Percentiles rank a stretch among this genome's conserved stretches.
These are phyloP conservation scores for Sherardia arvensis DNA, from an alignment of 257 asterid species.

Conservation along the genomic window DNA sequence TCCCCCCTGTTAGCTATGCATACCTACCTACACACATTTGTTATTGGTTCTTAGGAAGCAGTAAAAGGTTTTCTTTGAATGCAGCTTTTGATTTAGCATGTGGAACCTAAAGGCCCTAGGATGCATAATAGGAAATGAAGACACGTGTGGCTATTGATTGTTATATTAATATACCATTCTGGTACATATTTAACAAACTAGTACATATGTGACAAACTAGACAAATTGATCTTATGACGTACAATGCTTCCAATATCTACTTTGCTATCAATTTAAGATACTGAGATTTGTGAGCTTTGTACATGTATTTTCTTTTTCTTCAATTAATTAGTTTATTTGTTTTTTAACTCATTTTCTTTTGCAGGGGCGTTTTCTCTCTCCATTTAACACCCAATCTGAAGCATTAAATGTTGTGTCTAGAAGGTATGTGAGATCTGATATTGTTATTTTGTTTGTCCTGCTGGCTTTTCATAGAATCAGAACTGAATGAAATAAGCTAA, in stretches of 20 bases:
- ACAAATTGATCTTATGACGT: not conserved
- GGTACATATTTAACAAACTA: no score
- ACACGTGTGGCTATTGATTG: not conserved
- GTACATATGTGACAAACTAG: no score
- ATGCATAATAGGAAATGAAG: not conserved
- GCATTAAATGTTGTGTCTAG: constrained; percentile 85
- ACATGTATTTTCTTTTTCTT: not conserved
- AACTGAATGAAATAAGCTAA: not conserved
- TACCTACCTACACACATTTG: not conserved
- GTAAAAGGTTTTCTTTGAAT: not conserved
- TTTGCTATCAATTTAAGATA: no score
- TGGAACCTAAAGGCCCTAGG: not conserved
- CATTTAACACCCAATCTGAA: constrained; percentile 82
- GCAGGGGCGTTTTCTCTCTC: constrained; percentile 86
- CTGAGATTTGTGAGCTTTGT: no score
- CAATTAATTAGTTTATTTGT: not conserved
- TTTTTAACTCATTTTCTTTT: constrained; percentile 9
- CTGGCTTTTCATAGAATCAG: not conserved
- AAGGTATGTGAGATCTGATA: constrained; percentile 41
- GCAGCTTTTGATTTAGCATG: not conserved
- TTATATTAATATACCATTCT: not conserved
- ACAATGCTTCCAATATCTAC: not conserved
- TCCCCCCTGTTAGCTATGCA: not conserved
- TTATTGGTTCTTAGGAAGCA: constrained; percentile 7
- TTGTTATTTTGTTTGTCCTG: not conserved